These are phyloP conservation scores for Leccinum fibrillosum DNA, from an alignment of 768 basidiomycete genomes.

Conservation along the genomic window DNA sequence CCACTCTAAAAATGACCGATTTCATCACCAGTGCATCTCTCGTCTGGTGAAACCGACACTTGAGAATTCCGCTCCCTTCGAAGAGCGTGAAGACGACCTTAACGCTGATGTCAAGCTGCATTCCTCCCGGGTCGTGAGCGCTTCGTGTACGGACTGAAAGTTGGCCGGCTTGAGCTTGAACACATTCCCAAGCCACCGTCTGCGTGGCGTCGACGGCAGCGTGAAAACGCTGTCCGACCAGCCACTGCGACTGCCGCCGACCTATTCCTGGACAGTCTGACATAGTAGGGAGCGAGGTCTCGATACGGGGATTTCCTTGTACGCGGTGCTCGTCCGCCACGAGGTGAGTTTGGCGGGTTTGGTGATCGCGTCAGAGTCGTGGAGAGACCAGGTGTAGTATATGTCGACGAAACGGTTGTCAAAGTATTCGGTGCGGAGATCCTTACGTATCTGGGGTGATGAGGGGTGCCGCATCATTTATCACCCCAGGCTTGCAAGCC, in stretches of 20 bases:
- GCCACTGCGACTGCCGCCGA: conserved; percentile 44
- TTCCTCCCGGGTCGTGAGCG: too few relatives aligned
- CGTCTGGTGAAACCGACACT: too few relatives aligned
- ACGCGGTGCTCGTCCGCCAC: conserved; percentile 64
- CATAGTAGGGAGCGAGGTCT: conserved; percentile 45
- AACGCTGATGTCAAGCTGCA: too few relatives aligned
- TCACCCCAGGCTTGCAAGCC: conserved; percentile 36
- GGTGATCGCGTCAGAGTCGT: conserved; percentile 27
- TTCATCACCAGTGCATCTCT: too few relatives aligned
- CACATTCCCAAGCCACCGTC: too few relatives aligned
- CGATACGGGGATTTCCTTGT: conserved; percentile 70
- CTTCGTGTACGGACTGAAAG: too few relatives aligned
- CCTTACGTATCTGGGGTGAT: conserved; percentile 92
- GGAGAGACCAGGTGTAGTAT: conserved; percentile 61
- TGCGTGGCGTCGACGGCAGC: too few relatives aligned
- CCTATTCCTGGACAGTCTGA: conserved; percentile 19
- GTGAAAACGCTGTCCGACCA: too few relatives aligned
- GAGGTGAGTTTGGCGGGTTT: conserved; percentile 66
- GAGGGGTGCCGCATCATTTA: conserved; percentile 41
- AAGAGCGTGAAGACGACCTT: too few relatives aligned
- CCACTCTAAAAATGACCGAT: too few relatives aligned
- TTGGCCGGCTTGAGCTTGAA: too few relatives aligned
- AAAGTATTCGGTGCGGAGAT: conserved; percentile 77
- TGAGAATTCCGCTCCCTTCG: too few relatives aligned
- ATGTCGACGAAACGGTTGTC: conserved; percentile 52